A percentile compares a stretch with the other conserved stretches of the same genome.
Evolutionary conservation across 257 asterid species (phyloP).

Genomic region (Primulina eburnea): DNA sequence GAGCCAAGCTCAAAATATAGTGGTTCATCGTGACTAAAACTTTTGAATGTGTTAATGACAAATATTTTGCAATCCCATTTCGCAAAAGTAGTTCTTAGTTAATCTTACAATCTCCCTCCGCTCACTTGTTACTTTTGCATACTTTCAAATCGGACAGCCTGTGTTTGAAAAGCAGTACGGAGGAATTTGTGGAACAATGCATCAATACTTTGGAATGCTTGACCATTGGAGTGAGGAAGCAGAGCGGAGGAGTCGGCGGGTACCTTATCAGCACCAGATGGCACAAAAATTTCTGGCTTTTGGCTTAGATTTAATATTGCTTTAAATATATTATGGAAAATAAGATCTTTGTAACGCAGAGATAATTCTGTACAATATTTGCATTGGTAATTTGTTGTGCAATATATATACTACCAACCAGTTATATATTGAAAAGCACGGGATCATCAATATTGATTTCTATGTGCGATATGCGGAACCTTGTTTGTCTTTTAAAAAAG

Average conservation of each 20-base stretch:
- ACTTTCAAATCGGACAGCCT: constrained; percentile 37
- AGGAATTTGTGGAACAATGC: constrained; percentile 76
- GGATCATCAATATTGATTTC: no score
- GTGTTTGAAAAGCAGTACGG: constrained; percentile 53
- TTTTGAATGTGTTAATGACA: neutral
- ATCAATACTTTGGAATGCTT: constrained; percentile 67
- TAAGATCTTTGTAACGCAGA: neutral
- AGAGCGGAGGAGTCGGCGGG: constrained; percentile 78
- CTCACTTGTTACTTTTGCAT: neutral
- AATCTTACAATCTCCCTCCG: no score
- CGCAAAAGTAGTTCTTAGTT: neutral
- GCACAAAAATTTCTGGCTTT: constrained; percentile 96
- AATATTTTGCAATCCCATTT: no score
- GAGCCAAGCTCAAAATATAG: neutral
- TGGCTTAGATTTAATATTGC: constrained; percentile 41
- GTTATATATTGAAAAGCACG: no score
- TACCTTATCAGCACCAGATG: constrained; percentile 90
- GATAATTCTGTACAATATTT: no score
- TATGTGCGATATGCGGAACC: no score
- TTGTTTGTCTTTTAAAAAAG: no score
- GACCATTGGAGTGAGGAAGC: constrained; percentile 85
- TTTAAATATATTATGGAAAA: no score
- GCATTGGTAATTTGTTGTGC: neutral
- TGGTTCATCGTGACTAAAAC: neutral
- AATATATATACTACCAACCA: neutral